Percentiles rank a stretch among this genome's conserved stretches.
These are phyloP conservation scores for Pseudogymnoascus sp. DNA, from an alignment of 2,329 filamentous ascomycete species.

Conservation along the genomic window DNA sequence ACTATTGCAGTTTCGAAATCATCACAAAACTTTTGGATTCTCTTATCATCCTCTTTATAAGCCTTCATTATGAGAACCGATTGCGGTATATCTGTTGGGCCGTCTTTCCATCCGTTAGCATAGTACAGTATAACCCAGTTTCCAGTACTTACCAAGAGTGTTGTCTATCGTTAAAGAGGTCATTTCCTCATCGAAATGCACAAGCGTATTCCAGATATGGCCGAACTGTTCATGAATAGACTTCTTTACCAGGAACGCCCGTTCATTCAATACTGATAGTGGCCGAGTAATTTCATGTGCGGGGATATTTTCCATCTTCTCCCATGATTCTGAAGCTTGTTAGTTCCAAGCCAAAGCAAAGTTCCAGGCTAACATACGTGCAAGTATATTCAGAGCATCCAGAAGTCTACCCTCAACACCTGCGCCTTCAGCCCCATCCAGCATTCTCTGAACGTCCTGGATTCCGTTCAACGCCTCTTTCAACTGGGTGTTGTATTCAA, in stretches of 20 bases:
- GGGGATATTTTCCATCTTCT: constrained; percentile 51
- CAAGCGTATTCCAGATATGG: constrained; percentile 61
- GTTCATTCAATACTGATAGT: constrained; percentile 56
- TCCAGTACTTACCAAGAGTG: constrained; percentile 12
- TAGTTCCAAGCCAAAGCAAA: constrained; percentile 21
- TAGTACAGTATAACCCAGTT: not conserved
- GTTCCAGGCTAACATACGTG: constrained; percentile 36
- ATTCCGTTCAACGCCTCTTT: constrained; percentile 44
- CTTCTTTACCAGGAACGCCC: constrained; percentile 58
- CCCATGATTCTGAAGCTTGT: constrained; percentile 43
- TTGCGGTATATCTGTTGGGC: constrained; percentile 45
- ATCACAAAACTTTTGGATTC: constrained; percentile 54
- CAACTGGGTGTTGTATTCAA: constrained; percentile 52
- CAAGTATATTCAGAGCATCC: constrained; percentile 50
- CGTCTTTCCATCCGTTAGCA: constrained; percentile 30
- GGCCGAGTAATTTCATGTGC: constrained; percentile 55
- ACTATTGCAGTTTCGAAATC: constrained; percentile 56
- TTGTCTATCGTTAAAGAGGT: constrained; percentile 46
- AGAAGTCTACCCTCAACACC: constrained; percentile 48
- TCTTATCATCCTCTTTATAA: constrained; percentile 54
- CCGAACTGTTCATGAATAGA: constrained; percentile 60
- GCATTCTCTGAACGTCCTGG: constrained; percentile 51
- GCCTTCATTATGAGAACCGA: constrained; percentile 49
- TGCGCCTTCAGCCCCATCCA: constrained; percentile 53
- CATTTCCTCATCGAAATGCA: constrained; percentile 52